phyloP scores from a whole-genome alignment of 208 protist genomes.

The Trypanosoma theileri region DNA sequence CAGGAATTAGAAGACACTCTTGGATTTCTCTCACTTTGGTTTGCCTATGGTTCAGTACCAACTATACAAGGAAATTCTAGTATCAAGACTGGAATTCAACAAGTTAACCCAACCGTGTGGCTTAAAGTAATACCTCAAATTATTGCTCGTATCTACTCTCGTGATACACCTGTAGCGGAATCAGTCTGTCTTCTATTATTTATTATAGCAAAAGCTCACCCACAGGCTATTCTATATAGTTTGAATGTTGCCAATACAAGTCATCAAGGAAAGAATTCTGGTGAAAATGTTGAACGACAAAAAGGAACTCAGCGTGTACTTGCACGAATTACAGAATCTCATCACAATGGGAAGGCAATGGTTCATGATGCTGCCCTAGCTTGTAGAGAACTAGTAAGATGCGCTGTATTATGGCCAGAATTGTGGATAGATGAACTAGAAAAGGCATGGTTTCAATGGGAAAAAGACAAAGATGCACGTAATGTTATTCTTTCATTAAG shows the following conservation, averaged over 20 bases:
- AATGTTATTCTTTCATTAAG: constrained; percentile 92
- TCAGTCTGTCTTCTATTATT: constrained; percentile 94
- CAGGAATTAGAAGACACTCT: constrained; percentile 96
- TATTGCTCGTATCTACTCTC: constrained; percentile 97
- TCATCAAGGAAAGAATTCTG: constrained; percentile 25
- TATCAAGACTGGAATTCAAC: constrained; percentile 87
- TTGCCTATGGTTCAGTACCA: constrained; percentile 84
- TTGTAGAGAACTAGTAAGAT: constrained; percentile 97
- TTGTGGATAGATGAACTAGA: constrained; percentile 96
- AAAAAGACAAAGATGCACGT: constrained; percentile 93
- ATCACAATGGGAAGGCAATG: constrained; percentile 83
- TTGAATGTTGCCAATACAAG: constrained; percentile 97
- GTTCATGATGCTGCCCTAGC: constrained; percentile 96
- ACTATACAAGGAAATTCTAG: constrained; percentile 54
- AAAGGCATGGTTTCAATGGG: constrained; percentile 95
- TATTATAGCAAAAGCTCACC: constrained; percentile 95
- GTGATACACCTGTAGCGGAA: constrained; percentile 80
- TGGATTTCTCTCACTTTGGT: constrained; percentile 99
- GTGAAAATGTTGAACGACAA: constrained; percentile 62
- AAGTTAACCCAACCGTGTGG: constrained; percentile 97
- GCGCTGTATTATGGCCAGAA: constrained; percentile 97
- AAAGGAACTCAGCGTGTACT: constrained; percentile 82
- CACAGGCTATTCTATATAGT: constrained; percentile 99
- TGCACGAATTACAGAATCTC: constrained; percentile 67
- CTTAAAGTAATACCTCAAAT: constrained; percentile 99